phyloP scores from a whole-genome alignment of 768 basidiomycete species.

The Boletus edulis region DNA sequence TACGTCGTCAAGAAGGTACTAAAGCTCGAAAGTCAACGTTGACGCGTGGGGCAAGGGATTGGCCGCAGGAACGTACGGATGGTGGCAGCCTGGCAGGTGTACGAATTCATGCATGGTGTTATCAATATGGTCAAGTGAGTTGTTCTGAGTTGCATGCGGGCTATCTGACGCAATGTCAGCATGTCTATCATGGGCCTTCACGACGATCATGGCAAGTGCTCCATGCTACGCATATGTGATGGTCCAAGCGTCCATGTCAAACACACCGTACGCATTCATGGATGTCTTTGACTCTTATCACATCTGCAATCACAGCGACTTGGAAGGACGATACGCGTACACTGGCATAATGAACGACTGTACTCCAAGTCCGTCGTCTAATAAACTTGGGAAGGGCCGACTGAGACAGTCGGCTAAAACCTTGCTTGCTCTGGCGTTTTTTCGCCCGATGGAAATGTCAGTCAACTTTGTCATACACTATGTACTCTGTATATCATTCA shows the following conservation, averaged over 20 bases:
- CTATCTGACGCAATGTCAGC: conserved; percentile 35
- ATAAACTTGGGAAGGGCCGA: not conserved
- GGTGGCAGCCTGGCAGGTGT: conserved; percentile 95
- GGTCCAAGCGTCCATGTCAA: not conserved
- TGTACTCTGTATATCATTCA: too few relatives aligned
- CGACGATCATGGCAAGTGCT: conserved; percentile 63
- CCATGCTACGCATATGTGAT: not conserved
- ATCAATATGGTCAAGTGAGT: conserved; percentile 94
- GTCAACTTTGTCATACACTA: too few relatives aligned
- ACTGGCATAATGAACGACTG: conserved; percentile 23
- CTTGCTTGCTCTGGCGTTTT: too few relatives aligned
- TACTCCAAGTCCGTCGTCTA: not conserved
- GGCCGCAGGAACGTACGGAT: conserved; percentile 85
- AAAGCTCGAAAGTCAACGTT: conserved; percentile 40
- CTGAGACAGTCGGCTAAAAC: too few relatives aligned
- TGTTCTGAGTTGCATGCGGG: too few relatives aligned
- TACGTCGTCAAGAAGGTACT: conserved; percentile 70
- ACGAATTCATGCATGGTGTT: conserved; percentile 94
- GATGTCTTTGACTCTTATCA: conserved; percentile 82
- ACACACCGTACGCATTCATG: conserved; percentile 85
- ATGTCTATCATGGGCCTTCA: conserved; percentile 70
- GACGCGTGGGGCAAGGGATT: conserved; percentile 50
- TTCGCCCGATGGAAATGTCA: too few relatives aligned
- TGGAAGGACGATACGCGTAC: conserved; percentile 76
- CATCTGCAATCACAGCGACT: conserved; percentile 90